Conservation (phyloP, 129 eudicot species). For the Smallanthus sonchifolius region DNA sequence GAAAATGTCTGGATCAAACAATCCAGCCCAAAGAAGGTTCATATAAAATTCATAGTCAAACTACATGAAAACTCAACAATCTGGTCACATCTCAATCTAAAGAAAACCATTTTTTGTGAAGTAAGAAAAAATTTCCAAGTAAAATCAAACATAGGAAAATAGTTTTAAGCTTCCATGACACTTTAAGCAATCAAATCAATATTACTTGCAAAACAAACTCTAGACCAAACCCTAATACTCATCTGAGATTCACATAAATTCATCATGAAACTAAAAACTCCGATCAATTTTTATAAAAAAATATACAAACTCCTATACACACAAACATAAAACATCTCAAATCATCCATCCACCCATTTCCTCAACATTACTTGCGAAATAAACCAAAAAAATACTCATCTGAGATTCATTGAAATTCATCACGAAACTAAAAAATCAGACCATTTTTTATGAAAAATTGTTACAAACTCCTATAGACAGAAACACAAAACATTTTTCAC, state of each 20-base stretch:
- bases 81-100: not conserved
- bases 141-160: not conserved
- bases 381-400: no score
- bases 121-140: not conserved
- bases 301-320: no score
- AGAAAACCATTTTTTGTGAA: not conserved
- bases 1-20: constrained; percentile 2
- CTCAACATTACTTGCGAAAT: no score
- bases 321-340: no score
- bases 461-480: no score
- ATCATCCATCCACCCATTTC: no score
- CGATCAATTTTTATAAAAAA: no score
- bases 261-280: no score
- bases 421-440: no score
- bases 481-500: not conserved
- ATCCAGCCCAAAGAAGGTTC: not conserved
- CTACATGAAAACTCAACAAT: not conserved
- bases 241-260: not conserved
- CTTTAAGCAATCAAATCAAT: not conserved
- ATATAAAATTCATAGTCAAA: not conserved
- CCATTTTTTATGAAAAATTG: no score
- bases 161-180: constrained; percentile 1
- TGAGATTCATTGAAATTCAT: no score
- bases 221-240: not conserved
- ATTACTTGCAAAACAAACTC: not conserved